phyloP scores from a whole-genome alignment of 1,284 basidiomycete species.

The Fomitopsis palustris region DNA sequence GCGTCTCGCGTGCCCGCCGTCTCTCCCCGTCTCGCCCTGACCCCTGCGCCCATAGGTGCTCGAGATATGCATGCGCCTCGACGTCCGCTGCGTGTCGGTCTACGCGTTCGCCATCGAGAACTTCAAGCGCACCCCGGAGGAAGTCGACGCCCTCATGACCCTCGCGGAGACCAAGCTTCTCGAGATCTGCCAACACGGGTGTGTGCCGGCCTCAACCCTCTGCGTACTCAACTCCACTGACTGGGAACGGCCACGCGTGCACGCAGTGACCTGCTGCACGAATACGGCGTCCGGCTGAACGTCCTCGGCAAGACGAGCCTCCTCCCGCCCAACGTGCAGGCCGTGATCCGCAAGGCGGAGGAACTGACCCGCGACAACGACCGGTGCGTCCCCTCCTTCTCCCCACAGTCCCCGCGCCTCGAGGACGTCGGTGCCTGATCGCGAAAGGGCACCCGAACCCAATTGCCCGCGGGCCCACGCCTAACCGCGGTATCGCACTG shows the following conservation, averaged over 20 bases:
- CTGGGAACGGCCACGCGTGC: background rate
- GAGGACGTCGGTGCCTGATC: background rate
- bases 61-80: constrained; percentile 76
- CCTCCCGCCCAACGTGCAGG: constrained; percentile 75
- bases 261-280: constrained; percentile 69
- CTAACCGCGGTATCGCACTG: background rate
- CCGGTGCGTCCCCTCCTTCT: constrained; percentile 42
- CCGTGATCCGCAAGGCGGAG: constrained; percentile 75
- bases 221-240: background rate
- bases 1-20: constrained; percentile 25
- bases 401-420: background rate
- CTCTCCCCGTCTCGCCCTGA: background rate
- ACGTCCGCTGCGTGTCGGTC: constrained; percentile 82
- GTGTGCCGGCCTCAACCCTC: too few species aligned
- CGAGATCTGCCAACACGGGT: constrained; percentile 86
- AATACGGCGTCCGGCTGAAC: constrained; percentile 83
- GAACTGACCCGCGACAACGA: constrained; percentile 74
- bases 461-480: background rate
- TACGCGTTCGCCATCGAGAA: constrained; percentile 99
- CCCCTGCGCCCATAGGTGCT: constrained; percentile 52
- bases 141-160: constrained; percentile 87
- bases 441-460: background rate
- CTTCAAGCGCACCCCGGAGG: constrained; percentile 85
- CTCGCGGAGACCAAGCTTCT: constrained; percentile 80
- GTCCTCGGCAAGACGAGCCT: constrained; percentile 78